A percentile compares a stretch with the other conserved stretches of the same genome.
Conservation (phyloP, 305 asterid species). For the Salvia sclarea region DNA sequence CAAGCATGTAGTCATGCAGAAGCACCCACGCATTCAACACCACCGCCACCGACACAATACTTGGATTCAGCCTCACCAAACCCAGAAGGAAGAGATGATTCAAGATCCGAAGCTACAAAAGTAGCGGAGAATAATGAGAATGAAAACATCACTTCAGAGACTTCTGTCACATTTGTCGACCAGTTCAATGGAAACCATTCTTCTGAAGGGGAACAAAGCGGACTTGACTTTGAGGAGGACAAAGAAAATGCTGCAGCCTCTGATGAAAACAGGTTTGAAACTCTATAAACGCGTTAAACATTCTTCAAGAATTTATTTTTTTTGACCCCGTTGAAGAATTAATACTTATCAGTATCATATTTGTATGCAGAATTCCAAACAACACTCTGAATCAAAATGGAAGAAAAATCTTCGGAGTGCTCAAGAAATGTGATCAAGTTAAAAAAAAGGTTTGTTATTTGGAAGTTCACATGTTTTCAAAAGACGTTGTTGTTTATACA, state of each 20-base stretch:
- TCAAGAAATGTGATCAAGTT: slow-evolving; percentile 34
- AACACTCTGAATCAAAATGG: slow-evolving; percentile 38
- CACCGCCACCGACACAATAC: background rate
- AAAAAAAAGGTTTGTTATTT: slow-evolving; percentile 46
- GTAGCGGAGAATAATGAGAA: slow-evolving; percentile 33
- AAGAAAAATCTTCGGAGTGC: slow-evolving; percentile 49
- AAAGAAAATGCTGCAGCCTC: slow-evolving; percentile 70
- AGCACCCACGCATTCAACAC: slow-evolving; percentile 8
- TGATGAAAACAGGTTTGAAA: slow-evolving; percentile 66
- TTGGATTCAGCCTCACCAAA: slow-evolving; percentile 27
- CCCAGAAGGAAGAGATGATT: slow-evolving; percentile 27
- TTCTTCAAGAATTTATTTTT: slow-evolving; percentile 2
- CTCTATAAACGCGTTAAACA: slow-evolving; percentile 3
- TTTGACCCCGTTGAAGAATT: slow-evolving; percentile 12
- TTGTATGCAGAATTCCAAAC: slow-evolving; percentile 47
- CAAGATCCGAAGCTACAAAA: slow-evolving; percentile 28
- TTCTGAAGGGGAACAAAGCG: slow-evolving; percentile 35
- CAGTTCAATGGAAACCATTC: slow-evolving; percentile 18
- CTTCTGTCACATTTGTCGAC: slow-evolving; percentile 5
- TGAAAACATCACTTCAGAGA: slow-evolving; percentile 24
- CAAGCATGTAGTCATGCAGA: slow-evolving; percentile 31
- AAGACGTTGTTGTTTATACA: background rate
- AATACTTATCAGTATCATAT: slow-evolving; percentile 28
- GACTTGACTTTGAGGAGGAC: slow-evolving; percentile 37
- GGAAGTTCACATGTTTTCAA: background rate